Conservation (phyloP, 768 basidiomycete species). For the Suillus subalutaceus region DNA sequence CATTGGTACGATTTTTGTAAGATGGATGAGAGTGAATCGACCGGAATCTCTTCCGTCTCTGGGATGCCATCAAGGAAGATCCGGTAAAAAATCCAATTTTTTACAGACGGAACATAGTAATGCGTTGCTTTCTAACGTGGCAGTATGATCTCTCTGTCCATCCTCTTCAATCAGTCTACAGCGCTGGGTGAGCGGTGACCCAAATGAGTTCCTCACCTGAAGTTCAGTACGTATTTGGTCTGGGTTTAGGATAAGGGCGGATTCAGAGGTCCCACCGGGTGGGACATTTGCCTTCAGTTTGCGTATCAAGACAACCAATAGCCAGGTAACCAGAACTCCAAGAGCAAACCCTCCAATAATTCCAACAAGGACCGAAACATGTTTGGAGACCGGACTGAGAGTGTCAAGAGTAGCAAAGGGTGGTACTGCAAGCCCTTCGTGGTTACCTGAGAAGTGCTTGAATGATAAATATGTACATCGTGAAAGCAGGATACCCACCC, state of each 20-base stretch:
- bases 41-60: background rate
- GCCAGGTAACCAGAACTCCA: background rate
- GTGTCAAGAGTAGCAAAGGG: background rate
- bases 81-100: slow-evolving; percentile 5
- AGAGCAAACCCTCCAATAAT: background rate
- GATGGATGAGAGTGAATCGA: slow-evolving; percentile 1
- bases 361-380: background rate
- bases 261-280: background rate
- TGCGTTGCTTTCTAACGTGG: background rate
- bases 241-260: background rate
- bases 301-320: background rate
- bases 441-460: background rate
- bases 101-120: slow-evolving; percentile 11
- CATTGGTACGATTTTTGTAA: slow-evolving; percentile 11
- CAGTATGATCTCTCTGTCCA: background rate
- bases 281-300: background rate
- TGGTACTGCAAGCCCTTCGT: background rate
- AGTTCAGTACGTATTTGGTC: background rate
- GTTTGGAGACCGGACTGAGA: background rate
- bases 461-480: background rate
- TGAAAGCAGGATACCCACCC: background rate
- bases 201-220: background rate
- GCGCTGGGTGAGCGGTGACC: background rate
- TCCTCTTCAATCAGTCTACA: background rate
- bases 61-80: slow-evolving; percentile 11